These are phyloP conservation scores for Bolboschoenus planiculmis DNA, from an alignment of 176 grass and related monocot genomes.

Conservation along the genomic window DNA sequence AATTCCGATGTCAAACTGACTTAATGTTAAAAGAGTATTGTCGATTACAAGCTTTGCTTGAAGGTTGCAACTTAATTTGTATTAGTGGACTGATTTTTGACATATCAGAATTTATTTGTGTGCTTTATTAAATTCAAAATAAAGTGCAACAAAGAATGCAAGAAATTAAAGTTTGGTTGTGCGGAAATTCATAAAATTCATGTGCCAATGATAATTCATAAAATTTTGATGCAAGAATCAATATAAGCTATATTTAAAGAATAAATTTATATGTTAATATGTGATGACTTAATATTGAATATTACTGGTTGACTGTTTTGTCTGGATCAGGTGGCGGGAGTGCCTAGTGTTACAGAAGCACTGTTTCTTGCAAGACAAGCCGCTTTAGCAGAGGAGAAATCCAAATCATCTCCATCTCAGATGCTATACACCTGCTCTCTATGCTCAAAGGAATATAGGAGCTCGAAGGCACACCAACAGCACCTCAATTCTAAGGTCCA, in stretches of 20 bases:
- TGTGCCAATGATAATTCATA: not conserved
- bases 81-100: not conserved
- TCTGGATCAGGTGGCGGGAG: constrained; percentile 64
- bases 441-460: constrained; percentile 89
- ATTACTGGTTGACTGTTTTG: not conserved
- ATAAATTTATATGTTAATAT: not conserved
- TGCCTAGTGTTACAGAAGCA: constrained; percentile 78
- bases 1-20: too few relatives aligned
- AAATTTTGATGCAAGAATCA: not conserved
- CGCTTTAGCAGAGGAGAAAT: constrained; percentile 49
- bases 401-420: constrained; percentile 43
- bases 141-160: not conserved
- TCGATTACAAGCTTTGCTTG: not conserved
- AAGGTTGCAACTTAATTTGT: not conserved
- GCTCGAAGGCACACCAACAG: constrained; percentile 66
- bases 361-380: constrained; percentile 75
- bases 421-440: constrained; percentile 83
- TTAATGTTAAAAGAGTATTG: not conserved
- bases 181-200: not conserved
- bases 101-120: not conserved
- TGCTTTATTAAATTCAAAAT: not conserved
- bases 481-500: constrained; percentile 80
- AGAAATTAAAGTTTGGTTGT: not conserved
- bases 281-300: not conserved
- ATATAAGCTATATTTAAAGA: not conserved